Conservation (phyloP, 169 alveolate genomes). For the Eimeria acervulina region DNA sequence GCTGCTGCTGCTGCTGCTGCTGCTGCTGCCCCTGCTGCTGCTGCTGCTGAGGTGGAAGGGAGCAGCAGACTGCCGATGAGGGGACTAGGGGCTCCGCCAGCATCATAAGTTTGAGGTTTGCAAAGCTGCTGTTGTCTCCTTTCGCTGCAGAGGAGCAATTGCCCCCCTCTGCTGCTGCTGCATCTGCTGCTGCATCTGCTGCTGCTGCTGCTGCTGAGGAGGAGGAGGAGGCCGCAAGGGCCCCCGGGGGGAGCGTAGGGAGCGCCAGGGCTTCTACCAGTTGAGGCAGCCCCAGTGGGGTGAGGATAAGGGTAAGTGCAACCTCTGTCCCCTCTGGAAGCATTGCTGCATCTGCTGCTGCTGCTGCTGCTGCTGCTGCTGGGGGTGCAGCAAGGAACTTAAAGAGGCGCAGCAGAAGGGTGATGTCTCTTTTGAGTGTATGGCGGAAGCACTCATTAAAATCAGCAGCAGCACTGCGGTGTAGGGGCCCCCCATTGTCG, state of each 20-base stretch:
- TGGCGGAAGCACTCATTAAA: neutral
- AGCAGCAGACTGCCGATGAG: neutral
- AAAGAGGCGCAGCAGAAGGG: conserved; percentile 14
- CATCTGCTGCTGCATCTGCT: too few relatives aligned
- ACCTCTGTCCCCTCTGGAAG: neutral
- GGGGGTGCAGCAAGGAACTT: neutral
- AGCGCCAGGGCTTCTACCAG: neutral
- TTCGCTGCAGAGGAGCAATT: neutral
- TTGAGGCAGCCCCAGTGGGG: neutral
- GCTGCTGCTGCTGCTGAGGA: conserved; percentile 44
- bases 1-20: conserved; percentile 20
- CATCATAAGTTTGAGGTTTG: neutral
- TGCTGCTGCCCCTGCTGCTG: neutral
- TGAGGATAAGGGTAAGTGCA: neutral
- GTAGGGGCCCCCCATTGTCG: too few relatives aligned
- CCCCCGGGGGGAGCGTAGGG: neutral
- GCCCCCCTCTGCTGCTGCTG: neutral
- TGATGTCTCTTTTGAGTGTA: neutral
- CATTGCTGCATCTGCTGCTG: neutral
- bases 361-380: conserved; percentile 40
- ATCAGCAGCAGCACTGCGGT: neutral
- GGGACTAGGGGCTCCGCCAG: conserved; percentile 44
- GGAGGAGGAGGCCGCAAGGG: neutral
- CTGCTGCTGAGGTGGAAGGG: neutral
- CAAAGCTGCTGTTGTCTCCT: neutral